phyloP scores from a whole-genome alignment of 2,329 filamentous ascomycete genomes.

The Calonectria crousiana region DNA sequence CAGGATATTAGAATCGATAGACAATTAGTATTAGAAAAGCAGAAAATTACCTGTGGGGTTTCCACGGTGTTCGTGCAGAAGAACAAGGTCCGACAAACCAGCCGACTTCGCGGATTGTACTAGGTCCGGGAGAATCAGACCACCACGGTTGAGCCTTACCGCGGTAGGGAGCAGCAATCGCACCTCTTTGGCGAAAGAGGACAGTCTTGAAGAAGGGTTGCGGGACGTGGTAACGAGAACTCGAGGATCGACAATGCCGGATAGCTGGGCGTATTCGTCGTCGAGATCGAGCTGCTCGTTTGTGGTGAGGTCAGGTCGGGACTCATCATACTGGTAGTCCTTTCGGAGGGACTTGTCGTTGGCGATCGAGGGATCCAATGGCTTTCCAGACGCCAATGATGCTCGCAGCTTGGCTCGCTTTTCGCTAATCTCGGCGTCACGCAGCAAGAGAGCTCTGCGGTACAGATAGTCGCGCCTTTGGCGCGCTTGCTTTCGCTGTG shows the following conservation, averaged over 20 bases:
- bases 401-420: constrained; percentile 89
- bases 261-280: constrained; percentile 91
- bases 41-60: constrained; percentile 72
- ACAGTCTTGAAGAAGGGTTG: constrained; percentile 85
- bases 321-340: constrained; percentile 96
- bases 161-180: constrained; percentile 81
- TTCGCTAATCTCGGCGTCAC: constrained; percentile 92
- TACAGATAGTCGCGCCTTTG: constrained; percentile 76
- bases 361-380: constrained; percentile 83
- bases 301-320: constrained; percentile 73
- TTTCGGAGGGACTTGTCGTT: constrained; percentile 87
- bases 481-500: constrained; percentile 56
- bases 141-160: constrained; percentile 92
- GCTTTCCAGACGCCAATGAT: constrained; percentile 89
- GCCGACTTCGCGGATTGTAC: constrained; percentile 84
- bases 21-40: too few relatives aligned
- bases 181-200: constrained; percentile 85
- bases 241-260: constrained; percentile 90
- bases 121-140: constrained; percentile 87
- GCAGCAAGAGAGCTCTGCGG: constrained; percentile 85
- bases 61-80: constrained; percentile 93
- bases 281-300: constrained; percentile 82
- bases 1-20: too few relatives aligned
- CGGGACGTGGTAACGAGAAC: constrained; percentile 92
- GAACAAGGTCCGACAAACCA: constrained; percentile 85